Evolutionary conservation across 495 filamentous ascomycete species (phyloP).

Genomic region (Xylaria sp.): DNA sequence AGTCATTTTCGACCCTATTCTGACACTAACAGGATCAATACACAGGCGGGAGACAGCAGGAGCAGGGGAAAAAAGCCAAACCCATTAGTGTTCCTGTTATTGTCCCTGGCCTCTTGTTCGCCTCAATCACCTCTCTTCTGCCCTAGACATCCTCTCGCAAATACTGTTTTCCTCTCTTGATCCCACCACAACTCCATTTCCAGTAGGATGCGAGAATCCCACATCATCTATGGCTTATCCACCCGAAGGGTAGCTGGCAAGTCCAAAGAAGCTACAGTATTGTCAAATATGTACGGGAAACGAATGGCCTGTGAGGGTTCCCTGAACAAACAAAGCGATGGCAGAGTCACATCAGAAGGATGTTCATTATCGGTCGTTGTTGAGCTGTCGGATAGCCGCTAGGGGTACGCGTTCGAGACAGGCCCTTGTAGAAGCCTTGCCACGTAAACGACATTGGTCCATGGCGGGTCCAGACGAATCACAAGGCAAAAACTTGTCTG

Average conservation of each 20-base stretch:
- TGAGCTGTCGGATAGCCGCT: constrained; percentile 8
- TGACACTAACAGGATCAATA: constrained; percentile 33
- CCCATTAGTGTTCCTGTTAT: constrained; percentile 3
- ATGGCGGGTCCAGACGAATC: constrained; percentile 15
- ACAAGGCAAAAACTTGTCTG: constrained; percentile 11
- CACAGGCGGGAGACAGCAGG: constrained; percentile 17
- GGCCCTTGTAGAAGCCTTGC: constrained; percentile 13
- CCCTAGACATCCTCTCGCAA: constrained; percentile 12
- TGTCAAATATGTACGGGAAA: constrained; percentile 44
- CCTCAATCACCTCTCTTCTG: constrained; percentile 16
- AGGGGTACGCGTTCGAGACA: constrained; percentile 16
- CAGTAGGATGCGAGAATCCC: constrained; percentile 8
- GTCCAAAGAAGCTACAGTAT: constrained; percentile 25
- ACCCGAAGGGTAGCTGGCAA: constrained; percentile 13
- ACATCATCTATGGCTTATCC: constrained; percentile 18
- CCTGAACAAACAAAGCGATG: constrained; percentile 5
- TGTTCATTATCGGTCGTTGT: background rate
- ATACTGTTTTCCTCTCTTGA: constrained; percentile 26
- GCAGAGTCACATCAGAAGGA: constrained; percentile 1
- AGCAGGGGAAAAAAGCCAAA: constrained; percentile 11
- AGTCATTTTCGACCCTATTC: constrained; percentile 23
- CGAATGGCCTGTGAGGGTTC: constrained; percentile 29
- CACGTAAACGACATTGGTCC: constrained; percentile 9
- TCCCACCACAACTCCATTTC: constrained; percentile 26
- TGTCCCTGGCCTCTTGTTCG: constrained; percentile 8